Base-by-base conservation (phyloP, 2,329 filamentous ascomycete species). In the Aspergillus candidus region DNA sequence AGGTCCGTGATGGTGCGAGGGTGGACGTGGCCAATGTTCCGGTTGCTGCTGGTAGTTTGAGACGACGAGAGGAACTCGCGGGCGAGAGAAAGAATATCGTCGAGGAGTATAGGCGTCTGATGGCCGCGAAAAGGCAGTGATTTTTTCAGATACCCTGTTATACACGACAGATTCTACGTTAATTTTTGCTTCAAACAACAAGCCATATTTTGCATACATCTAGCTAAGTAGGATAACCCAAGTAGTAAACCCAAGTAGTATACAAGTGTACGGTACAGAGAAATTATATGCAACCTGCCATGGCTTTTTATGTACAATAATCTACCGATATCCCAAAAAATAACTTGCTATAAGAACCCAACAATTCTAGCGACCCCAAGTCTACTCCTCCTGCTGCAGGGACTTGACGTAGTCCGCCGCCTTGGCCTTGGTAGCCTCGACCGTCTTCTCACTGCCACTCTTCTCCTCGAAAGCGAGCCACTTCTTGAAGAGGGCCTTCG, bases 391-490 rank as follows among this genome's bases (percentile, higher is more conserved):
- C 43, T 62, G 55, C 50, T 69, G 64, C 47, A 69, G 49, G 49
- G 65, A 60, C 54, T 64, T 79, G 33, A 83, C 82, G 76, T 83
- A 91, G 60, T 84, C 82, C 58, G 76, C 76, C 40, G 86, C 86
- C 63, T 81, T 76, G 13, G 78, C 82, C 61, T 80, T 82, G 37
- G 89, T 86, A 55, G 76, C 78, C 61, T 88, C 84, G 38, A 80
- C 74, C 54, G 76, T 79, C 73, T 86, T 87, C 50, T 76, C 72
- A 60, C 83, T 80, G 2, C 86, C 88, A 46, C 79, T 58, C 63
- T 77, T 78, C 69, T 84, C 82, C 72, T 98, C 93, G 79, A 88
- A 97, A 54, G 85, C 80, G 45, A 85, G 79, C 93, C 93, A 98
- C 55, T 86, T 79, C 71, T 88, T 88, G 71, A 97, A 98, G 74